Percentiles rank a stretch among this genome's conserved stretches.
These are phyloP conservation scores for Neckera pumila DNA, from an alignment of 225 moss, liverwort and hornwort species.

Conservation along the genomic window DNA sequence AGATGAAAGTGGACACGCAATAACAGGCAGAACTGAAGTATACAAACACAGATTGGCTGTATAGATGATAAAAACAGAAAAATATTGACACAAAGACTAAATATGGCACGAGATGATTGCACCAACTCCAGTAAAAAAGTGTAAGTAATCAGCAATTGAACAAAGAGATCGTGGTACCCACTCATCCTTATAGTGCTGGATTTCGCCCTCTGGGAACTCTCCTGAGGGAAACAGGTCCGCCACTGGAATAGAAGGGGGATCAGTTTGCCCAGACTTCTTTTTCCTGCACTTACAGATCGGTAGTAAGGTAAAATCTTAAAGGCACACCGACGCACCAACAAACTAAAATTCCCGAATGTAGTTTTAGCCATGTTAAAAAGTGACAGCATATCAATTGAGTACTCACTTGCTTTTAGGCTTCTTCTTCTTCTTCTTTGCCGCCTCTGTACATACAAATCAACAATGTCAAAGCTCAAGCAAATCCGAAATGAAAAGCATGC, in stretches of 20 bases:
- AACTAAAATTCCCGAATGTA: neutral
- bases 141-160: neutral
- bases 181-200: constrained; percentile 75
- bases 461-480: neutral
- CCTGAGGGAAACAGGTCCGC: constrained; percentile 75
- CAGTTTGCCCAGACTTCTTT: constrained; percentile 65
- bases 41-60: neutral
- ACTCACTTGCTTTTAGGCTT: constrained; percentile 88
- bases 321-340: neutral
- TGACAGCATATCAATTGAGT: neutral
- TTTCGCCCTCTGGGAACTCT: constrained; percentile 84
- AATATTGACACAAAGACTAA: neutral
- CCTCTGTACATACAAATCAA: constrained; percentile 15
- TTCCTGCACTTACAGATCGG: constrained; percentile 26
- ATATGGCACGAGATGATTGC: neutral
- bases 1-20: neutral
- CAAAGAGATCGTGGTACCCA: constrained; percentile 7
- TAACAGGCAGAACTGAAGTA: neutral
- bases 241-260: constrained; percentile 77
- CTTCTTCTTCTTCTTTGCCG: constrained; percentile 75
- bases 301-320: neutral
- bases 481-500: neutral
- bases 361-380: neutral
- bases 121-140: neutral
- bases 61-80: neutral